Conservation (phyloP, 345 rosid species). For the Clarkia xantiana region DNA sequence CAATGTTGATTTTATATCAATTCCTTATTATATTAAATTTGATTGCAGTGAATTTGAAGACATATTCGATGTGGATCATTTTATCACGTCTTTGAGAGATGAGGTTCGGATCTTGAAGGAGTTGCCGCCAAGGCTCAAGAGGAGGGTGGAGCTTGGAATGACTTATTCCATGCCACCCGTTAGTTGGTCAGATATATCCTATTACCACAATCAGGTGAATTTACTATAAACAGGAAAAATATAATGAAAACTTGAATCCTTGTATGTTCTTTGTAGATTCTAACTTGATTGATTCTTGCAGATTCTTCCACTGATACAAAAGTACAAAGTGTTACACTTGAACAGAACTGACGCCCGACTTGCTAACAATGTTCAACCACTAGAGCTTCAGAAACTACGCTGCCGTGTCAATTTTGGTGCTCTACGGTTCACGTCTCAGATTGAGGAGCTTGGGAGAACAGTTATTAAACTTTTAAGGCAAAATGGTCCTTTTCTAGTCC, state of each 20-base stretch:
- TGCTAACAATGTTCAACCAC: constrained; percentile 28
- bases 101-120: constrained; percentile 32
- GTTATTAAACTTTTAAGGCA: constrained; percentile 24
- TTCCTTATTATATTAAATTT: background rate
- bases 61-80: constrained; percentile 39
- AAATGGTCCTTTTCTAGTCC: constrained; percentile 39
- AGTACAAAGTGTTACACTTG: constrained; percentile 25
- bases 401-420: constrained; percentile 32
- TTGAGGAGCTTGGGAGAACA: constrained; percentile 26
- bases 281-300: constrained; percentile 9
- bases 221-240: no score
- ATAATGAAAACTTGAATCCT: no score
- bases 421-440: constrained; percentile 25
- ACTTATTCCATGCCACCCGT: constrained; percentile 30
- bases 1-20: background rate
- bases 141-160: constrained; percentile 15
- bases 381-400: constrained; percentile 30
- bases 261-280: no score
- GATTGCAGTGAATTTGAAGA: constrained; percentile 33
- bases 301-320: constrained; percentile 30
- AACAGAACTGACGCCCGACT: constrained; percentile 33
- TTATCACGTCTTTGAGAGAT: constrained; percentile 30
- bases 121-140: constrained; percentile 23
- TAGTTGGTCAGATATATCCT: constrained; percentile 50
- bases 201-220: constrained; percentile 29